Percentiles rank a stretch among this genome's conserved stretches.
These are phyloP conservation scores for Saccharomyces hybrid DNA, from an alignment of 1,139 yeast species.

Conservation along the genomic window DNA sequence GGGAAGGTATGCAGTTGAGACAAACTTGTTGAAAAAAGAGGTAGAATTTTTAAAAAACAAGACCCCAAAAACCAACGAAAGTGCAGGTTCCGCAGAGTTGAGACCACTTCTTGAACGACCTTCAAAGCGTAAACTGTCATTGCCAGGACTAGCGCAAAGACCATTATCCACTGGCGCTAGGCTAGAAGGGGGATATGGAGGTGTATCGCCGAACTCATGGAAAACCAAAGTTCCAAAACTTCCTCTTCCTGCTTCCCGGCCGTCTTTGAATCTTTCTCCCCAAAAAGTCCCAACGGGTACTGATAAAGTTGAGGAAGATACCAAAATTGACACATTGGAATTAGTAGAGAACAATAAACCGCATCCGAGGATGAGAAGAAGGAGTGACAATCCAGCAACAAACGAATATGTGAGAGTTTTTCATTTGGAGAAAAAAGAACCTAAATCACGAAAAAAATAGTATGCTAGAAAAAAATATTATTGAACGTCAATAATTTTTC, in stretches of 20 bases:
- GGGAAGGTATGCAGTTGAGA: conserved; percentile 22
- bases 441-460: not conserved
- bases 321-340: conserved; percentile 6
- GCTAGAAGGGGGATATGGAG: not conserved
- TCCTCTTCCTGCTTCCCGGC: not conserved
- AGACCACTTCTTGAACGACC: not conserved
- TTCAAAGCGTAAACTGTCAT: not conserved
- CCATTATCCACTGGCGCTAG: not conserved
- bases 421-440: conserved; percentile 19
- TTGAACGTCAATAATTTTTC: not conserved
- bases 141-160: not conserved
- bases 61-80: conserved; percentile 5
- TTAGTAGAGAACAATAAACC: conserved; percentile 27
- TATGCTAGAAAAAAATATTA: not conserved
- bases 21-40: conserved; percentile 19
- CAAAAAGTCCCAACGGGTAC: not conserved
- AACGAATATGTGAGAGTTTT: conserved; percentile 28
- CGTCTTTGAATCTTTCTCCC: not conserved
- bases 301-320: not conserved
- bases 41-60: conserved; percentile 20
- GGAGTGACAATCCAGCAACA: conserved; percentile 25
- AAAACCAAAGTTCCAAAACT: not conserved
- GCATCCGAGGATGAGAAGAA: conserved; percentile 28
- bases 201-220: not conserved
- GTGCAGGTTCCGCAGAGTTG: not conserved